Evolutionary conservation across 805 yeast genomes (phyloP).

Genomic region (Phaffomyces opuntiae): DNA sequence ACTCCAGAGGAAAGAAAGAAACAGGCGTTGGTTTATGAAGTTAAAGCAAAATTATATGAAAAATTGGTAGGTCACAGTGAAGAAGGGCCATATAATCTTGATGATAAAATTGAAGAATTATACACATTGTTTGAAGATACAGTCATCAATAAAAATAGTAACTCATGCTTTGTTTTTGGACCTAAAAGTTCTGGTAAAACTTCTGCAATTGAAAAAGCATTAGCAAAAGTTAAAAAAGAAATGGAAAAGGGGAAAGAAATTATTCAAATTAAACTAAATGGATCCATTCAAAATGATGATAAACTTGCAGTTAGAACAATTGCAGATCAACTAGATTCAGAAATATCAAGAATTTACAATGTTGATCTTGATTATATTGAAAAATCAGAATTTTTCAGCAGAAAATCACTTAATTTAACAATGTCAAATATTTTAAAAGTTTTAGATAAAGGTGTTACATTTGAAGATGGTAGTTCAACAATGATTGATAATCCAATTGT

Average conservation of each 20-base stretch:
- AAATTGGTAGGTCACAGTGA: slow-evolving; percentile 22
- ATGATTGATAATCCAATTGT: slow-evolving; percentile 43
- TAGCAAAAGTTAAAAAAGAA: slow-evolving; percentile 26
- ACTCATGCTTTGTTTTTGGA: slow-evolving; percentile 75
- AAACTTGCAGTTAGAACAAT: slow-evolving; percentile 75
- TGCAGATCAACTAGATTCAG: slow-evolving; percentile 70
- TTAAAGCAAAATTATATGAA: slow-evolving; percentile 16
- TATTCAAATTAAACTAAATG: slow-evolving; percentile 59
- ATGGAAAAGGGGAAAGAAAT: slow-evolving; percentile 41
- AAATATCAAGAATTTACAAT: slow-evolving; percentile 27
- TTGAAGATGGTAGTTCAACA: slow-evolving; percentile 5
- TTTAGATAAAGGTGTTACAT: slow-evolving; percentile 33
- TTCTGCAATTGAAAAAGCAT: slow-evolving; percentile 48
- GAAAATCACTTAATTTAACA: slow-evolving; percentile 50
- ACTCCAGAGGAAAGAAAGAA: background rate
- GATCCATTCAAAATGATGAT: slow-evolving; percentile 69
- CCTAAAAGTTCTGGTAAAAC: slow-evolving; percentile 78
- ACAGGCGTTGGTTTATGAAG: background rate
- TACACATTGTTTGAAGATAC: slow-evolving; percentile 56
- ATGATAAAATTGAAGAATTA: slow-evolving; percentile 38
- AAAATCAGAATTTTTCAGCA: slow-evolving; percentile 33
- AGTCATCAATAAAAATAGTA: slow-evolving; percentile 63
- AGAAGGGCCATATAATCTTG: slow-evolving; percentile 29
- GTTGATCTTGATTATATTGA: slow-evolving; percentile 19
- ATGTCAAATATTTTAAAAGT: slow-evolving; percentile 50